Percentiles rank a stretch among this genome's conserved stretches.
Evolutionary conservation across 2,329 filamentous ascomycete genomes (phyloP).

Genomic region (Pseudogymnoascus verrucosus): DNA sequence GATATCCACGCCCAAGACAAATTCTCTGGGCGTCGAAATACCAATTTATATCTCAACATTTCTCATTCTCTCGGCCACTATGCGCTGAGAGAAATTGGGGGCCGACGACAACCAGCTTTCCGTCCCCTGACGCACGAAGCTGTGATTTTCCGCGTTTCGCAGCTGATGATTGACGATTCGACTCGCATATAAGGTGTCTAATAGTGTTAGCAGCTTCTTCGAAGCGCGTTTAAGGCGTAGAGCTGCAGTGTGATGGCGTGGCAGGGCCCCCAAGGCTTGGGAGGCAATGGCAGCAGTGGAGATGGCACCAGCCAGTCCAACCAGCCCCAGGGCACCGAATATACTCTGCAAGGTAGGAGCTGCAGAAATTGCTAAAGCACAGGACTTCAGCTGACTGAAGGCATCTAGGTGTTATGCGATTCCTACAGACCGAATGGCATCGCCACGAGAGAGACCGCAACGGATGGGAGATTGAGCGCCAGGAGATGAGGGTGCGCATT

Average conservation of each 20-base stretch:
- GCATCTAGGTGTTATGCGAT: slow-evolving; percentile 97
- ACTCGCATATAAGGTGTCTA: background rate
- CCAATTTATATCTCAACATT: background rate
- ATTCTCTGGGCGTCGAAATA: background rate
- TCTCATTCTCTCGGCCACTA: slow-evolving; percentile 4
- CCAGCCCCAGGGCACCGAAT: slow-evolving; percentile 58
- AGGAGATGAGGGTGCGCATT: slow-evolving; percentile 98
- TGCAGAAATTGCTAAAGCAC: slow-evolving; percentile 5
- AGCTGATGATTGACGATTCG: background rate
- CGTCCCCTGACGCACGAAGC: slow-evolving; percentile 3
- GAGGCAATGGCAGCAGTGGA: slow-evolving; percentile 26
- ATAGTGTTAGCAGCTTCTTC: background rate
- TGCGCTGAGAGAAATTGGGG: background rate
- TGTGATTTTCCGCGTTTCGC: background rate
- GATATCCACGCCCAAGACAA: background rate
- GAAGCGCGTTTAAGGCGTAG: background rate
- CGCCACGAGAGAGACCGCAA: slow-evolving; percentile 95
- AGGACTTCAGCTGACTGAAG: slow-evolving; percentile 38
- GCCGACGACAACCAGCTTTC: background rate
- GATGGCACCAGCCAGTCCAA: slow-evolving; percentile 22
- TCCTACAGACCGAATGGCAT: slow-evolving; percentile 98
- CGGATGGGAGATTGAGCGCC: slow-evolving; percentile 96
- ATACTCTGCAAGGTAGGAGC: slow-evolving; percentile 58
- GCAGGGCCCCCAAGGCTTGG: slow-evolving; percentile 56
- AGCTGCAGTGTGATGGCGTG: slow-evolving; percentile 49